Evolutionary conservation across 441 rosid species (phyloP).

Genomic region (Adansonia gregorii): DNA sequence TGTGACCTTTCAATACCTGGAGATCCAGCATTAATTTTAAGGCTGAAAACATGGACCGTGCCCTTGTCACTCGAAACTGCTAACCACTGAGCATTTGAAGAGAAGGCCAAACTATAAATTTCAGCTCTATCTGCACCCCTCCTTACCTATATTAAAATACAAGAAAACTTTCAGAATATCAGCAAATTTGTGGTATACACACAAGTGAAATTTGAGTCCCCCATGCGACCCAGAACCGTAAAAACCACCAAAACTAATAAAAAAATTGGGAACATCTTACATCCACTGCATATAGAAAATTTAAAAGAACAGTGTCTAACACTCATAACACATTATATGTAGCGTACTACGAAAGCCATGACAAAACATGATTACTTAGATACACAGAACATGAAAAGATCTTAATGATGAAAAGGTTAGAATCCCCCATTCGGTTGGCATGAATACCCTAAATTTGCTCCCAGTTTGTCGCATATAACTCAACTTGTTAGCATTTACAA

Average conservation of each 20-base stretch:
- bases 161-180: conserved; percentile 7
- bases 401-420: not conserved
- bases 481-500: not conserved
- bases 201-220: not conserved
- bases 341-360: not conserved
- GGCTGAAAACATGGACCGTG: conserved; percentile 71
- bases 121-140: conserved; percentile 86
- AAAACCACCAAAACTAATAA: not conserved
- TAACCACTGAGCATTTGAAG: conserved; percentile 65
- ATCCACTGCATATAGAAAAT: conserved; percentile 3
- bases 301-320: not conserved
- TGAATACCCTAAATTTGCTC: conserved; percentile 2
- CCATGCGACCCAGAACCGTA: not conserved
- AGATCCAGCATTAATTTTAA: conserved; percentile 56
- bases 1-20: conserved; percentile 41
- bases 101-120: conserved; percentile 71
- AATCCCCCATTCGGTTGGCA: not conserved
- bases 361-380: not conserved
- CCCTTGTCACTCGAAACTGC: conserved; percentile 84
- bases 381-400: not conserved
- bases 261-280: not conserved
- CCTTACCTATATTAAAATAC: conserved; percentile 48
- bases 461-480: not conserved
- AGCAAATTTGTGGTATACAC: not conserved
- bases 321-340: not conserved